phyloP scores from a whole-genome alignment of 495 filamentous ascomycete species.

The Tuber brumale region DNA sequence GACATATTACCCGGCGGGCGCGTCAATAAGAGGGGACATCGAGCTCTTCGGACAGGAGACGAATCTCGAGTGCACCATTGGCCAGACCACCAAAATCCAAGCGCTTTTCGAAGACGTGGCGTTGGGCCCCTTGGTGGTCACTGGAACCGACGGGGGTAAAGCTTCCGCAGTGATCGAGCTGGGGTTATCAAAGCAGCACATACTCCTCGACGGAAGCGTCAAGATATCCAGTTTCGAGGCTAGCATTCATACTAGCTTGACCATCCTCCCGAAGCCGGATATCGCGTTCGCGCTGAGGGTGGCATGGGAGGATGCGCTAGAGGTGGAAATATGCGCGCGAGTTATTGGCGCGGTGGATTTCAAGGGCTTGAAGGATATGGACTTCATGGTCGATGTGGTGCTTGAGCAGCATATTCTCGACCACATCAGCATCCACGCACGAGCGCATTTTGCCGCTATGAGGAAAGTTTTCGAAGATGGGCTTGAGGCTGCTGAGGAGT shows the following conservation, averaged over 20 bases:
- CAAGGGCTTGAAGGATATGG: constrained; percentile 13
- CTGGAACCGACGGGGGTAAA: constrained; percentile 12
- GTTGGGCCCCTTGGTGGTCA: constrained; percentile 22
- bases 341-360: constrained; percentile 19
- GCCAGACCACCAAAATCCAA: constrained; percentile 16
- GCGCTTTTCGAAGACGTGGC: constrained; percentile 22
- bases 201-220: constrained; percentile 22
- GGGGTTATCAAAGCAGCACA: constrained; percentile 25
- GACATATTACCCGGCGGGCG: constrained; percentile 29
- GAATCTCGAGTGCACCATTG: constrained; percentile 23
- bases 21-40: constrained; percentile 19
- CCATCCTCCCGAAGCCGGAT: constrained; percentile 27
- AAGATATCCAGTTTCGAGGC: constrained; percentile 22
- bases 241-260: constrained; percentile 18
- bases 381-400: constrained; percentile 25
- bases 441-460: constrained; percentile 14
- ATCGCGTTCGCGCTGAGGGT: constrained; percentile 21
- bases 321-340: constrained; percentile 18
- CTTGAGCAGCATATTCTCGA: constrained; percentile 27
- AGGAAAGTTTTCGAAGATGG: constrained; percentile 16
- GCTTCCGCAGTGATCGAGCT: constrained; percentile 26
- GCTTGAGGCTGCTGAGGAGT: constrained; percentile 17
- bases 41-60: constrained; percentile 24
- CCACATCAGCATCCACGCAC: constrained; percentile 19
- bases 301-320: constrained; percentile 24